Percentiles rank a stretch among this genome's conserved stretches.
phyloP scores from a whole-genome alignment of 768 basidiomycete genomes.

The Lyophyllum atratum region DNA sequence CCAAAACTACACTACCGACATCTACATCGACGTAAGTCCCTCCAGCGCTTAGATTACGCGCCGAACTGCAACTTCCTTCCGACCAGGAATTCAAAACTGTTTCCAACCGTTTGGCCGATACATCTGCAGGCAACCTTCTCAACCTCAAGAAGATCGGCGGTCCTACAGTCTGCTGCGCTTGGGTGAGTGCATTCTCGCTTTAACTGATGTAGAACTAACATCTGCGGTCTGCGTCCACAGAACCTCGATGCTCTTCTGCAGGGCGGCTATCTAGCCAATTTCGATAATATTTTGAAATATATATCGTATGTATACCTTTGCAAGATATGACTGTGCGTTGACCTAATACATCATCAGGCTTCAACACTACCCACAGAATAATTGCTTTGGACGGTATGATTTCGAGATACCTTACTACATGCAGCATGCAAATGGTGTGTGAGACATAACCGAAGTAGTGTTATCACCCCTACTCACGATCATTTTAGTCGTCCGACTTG shows the following conservation, averaged over 20 bases:
- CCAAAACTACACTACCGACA: slow-evolving; percentile 45
- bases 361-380: slow-evolving; percentile 57
- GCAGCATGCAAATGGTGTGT: slow-evolving; percentile 46
- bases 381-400: slow-evolving; percentile 37
- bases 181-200: slow-evolving; percentile 34
- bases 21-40: slow-evolving; percentile 44
- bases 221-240: slow-evolving; percentile 23
- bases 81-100: slow-evolving; percentile 44
- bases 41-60: not conserved
- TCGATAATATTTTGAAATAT: slow-evolving; percentile 45
- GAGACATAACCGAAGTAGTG: not conserved
- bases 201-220: not conserved
- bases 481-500: slow-evolving; percentile 36
- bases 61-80: not conserved
- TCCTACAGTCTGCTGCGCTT: slow-evolving; percentile 53
- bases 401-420: slow-evolving; percentile 44
- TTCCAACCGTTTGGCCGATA: slow-evolving; percentile 34
- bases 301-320: slow-evolving; percentile 38
- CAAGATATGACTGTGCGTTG: not conserved
- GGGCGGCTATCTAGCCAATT: slow-evolving; percentile 40
- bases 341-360: slow-evolving; percentile 29
- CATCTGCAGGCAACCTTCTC: slow-evolving; percentile 40
- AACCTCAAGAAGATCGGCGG: slow-evolving; percentile 43
- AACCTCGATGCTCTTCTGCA: slow-evolving; percentile 43
- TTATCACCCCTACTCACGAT: slow-evolving; percentile 1